Evolutionary conservation across 1,139 yeast species (phyloP).

Genomic region (Candida frijolesensis): DNA sequence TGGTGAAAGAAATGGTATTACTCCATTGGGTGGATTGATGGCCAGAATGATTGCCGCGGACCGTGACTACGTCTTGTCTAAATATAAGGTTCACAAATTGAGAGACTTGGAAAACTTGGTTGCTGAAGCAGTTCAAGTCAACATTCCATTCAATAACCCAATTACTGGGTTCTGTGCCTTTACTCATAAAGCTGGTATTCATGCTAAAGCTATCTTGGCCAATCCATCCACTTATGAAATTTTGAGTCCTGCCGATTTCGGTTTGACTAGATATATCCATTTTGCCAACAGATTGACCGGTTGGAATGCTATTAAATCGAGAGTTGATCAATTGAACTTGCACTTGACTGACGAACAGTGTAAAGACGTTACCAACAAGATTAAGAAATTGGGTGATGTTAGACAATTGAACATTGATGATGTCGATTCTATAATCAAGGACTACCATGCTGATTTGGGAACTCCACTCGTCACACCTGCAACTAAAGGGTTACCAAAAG

Average conservation of each 20-base stretch:
- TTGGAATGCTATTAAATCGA: conserved; percentile 97
- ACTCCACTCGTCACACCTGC: conserved; percentile 29
- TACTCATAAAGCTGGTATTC: conserved; percentile 99
- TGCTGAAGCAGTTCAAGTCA: conserved; percentile 96
- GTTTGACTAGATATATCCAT: conserved; percentile 92
- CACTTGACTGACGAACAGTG: conserved; percentile 88
- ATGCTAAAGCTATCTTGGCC: conserved; percentile 97
- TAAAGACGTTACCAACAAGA: conserved; percentile 92
- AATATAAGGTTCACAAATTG: conserved; percentile 93
- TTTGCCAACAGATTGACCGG: conserved; percentile 98
- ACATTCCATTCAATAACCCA: conserved; percentile 97
- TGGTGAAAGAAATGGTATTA: conserved; percentile 98
- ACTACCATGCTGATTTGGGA: conserved; percentile 72
- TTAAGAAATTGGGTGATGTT: conserved; percentile 92
- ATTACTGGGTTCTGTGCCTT: conserved; percentile 99
- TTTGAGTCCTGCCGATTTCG: conserved; percentile 91
- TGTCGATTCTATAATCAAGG: conserved; percentile 95
- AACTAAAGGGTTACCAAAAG: conserved; percentile 13
- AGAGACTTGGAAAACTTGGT: conserved; percentile 95
- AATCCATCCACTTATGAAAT: conserved; percentile 98
- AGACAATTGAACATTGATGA: conserved; percentile 94
- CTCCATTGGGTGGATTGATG: conserved; percentile 97
- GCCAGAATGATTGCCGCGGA: conserved; percentile 99
- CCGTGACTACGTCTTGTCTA: conserved; percentile 92
- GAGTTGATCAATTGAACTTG: conserved; percentile 96